Base-by-base conservation (phyloP, 768 basidiomycete species). In the Suillus luteus region DNA sequence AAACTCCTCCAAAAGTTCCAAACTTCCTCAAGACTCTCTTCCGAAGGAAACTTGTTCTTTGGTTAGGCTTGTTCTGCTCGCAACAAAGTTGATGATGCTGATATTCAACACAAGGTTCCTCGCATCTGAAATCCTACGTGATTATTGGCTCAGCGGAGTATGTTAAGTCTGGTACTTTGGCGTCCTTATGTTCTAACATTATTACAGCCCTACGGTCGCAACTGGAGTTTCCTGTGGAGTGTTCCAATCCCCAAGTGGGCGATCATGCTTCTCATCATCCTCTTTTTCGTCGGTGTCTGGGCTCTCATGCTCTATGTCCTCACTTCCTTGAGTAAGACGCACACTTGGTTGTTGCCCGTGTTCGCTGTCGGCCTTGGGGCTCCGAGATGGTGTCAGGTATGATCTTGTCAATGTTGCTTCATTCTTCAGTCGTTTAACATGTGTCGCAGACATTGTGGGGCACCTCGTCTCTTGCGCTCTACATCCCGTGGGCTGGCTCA, bases 291-390 rank as follows among this genome's bases (percentile, higher is more conserved):
- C 65, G 87, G 86, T 61, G 85, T 97, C 49, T 97, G 95, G 95
- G 92, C 83, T 9, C 68, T 83, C 3, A 80, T 92, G 80, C 78
- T 97, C 71, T 71, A 83, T 60, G 77, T 95, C 62, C 81, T 97
- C 71, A 96, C 89, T 9, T 83, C 89, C 71, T 89, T 95, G 78
- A 92, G 91, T 71, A 96, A 96, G 77, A 92, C 92, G 12, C 95
- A 97, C 72, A 97, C 95, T 10, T 97, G 95, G 95, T 80, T 97
- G 22, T 79, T 97, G 46, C 93, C 95, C 54, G 93, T 97, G 9
- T 97, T 97, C 71, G 95, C 95, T 8, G 94, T 97, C 57, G 95
- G 95, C 71, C 84, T 97, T 61, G 95, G 95, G 51, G 93, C 93
- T 35, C 95, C 95, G 12, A 79, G 93, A 71, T 97, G 95, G 95